Evolutionary conservation across 2,329 filamentous ascomycete genomes (phyloP).

Genomic region (Pestalotiopsis sp.): DNA sequence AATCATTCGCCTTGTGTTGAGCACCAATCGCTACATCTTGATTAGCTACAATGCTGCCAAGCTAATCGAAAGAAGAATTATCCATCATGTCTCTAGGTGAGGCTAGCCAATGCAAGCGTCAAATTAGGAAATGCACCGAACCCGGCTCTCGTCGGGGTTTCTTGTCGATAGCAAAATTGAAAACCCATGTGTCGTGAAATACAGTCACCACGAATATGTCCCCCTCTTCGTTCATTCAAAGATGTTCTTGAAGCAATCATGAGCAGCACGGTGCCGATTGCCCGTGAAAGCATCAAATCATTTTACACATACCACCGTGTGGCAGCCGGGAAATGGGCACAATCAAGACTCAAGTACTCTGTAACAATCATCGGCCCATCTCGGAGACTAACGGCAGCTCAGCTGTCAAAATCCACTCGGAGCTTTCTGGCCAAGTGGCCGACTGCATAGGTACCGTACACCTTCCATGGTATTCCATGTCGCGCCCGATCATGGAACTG

Average conservation of each 20-base stretch:
- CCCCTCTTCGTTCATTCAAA: not conserved
- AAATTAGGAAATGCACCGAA: not conserved
- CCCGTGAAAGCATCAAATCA: not conserved
- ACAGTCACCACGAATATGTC: not conserved
- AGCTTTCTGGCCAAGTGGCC: not conserved
- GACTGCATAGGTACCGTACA: not conserved
- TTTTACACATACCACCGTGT: not conserved
- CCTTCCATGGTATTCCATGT: not conserved
- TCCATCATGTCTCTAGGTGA: not conserved
- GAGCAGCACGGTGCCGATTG: not conserved
- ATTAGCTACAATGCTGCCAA: not conserved
- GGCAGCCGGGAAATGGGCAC: not conserved
- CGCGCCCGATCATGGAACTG: not conserved
- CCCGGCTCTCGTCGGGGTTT: not conserved
- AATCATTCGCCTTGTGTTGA: not conserved
- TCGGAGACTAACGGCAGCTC: not conserved
- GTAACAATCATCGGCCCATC: not conserved
- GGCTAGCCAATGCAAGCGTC: not conserved
- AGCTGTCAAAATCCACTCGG: not conserved
- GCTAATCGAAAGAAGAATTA: not conserved
- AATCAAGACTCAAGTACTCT: not conserved
- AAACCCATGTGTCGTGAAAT: not conserved
- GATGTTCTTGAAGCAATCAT: not conserved
- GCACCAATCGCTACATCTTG: not conserved
- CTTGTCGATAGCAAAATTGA: not conserved